A percentile compares a stretch with the other conserved stretches of the same genome.
Conservation (phyloP, 768 basidiomycete genomes). For the Boletus insuetus region DNA sequence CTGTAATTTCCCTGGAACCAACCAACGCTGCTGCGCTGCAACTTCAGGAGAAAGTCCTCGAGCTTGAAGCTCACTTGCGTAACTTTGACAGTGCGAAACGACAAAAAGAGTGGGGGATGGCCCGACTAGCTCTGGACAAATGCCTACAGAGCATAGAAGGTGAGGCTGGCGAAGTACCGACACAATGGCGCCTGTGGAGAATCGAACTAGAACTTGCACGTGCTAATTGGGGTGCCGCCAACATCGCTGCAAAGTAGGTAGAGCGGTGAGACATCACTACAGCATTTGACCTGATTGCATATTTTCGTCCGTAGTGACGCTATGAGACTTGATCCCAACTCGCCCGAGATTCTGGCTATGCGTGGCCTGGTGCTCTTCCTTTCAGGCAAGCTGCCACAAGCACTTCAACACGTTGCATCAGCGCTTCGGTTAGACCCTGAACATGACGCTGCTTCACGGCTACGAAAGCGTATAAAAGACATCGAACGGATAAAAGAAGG, state of each 20-base stretch:
- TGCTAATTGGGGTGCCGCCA: constrained; percentile 72
- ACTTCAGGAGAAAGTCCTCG: constrained; percentile 57
- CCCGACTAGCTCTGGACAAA: constrained; percentile 76
- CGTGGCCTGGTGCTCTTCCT: constrained; percentile 81
- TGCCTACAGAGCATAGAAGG: constrained; percentile 69
- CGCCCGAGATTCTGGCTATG: constrained; percentile 75
- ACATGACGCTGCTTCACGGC: constrained; percentile 61
- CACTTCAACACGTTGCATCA: constrained; percentile 65
- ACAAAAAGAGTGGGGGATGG: constrained; percentile 72
- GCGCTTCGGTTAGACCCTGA: constrained; percentile 80
- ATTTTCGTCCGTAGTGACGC: constrained; percentile 54
- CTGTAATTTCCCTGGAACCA: constrained; percentile 59
- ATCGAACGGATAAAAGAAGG: constrained; percentile 84
- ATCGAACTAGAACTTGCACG: constrained; percentile 75
- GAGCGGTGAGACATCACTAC: neutral
- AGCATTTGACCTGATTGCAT: constrained; percentile 1
- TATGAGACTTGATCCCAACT: constrained; percentile 64
- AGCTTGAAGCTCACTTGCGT: constrained; percentile 63
- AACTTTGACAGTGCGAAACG: constrained; percentile 57
- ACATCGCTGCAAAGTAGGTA: constrained; percentile 69
- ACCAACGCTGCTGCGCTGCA: constrained; percentile 56
- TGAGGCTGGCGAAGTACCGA: constrained; percentile 73
- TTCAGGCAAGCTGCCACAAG: constrained; percentile 63
- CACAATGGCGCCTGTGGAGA: constrained; percentile 78
- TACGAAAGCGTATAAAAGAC: constrained; percentile 78